Conservation (phyloP, 768 basidiomycete species). For the Mycena epipterygia region DNA sequence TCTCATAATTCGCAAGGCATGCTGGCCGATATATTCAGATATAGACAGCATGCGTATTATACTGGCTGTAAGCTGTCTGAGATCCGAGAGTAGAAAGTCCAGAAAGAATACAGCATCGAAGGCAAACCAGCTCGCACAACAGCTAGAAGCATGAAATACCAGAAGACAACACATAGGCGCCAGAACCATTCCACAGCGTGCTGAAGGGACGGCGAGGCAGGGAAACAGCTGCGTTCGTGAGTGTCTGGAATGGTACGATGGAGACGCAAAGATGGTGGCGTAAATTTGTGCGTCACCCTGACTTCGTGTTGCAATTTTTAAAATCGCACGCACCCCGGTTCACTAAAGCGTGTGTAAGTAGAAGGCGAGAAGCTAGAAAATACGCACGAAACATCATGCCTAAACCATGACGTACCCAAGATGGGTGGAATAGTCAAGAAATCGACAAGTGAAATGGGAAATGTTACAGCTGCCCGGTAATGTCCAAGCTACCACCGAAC, state of each 20-base stretch:
- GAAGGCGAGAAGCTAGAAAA: background rate
- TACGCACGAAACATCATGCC: constrained; percentile 1
- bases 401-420: background rate
- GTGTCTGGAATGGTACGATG: background rate
- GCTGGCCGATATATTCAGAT: constrained; percentile 17
- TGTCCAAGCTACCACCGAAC: no score
- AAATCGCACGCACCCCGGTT: background rate
- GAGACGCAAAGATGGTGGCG: constrained; percentile 6
- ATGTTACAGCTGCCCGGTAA: no score
- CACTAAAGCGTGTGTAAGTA: no score
- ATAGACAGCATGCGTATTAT: constrained; percentile 20
- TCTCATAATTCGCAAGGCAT: background rate
- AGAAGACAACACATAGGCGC: background rate
- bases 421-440: background rate
- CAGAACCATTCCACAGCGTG: background rate
- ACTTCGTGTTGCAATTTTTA: background rate
- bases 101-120: constrained; percentile 5
- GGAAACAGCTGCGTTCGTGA: background rate
- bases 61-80: background rate
- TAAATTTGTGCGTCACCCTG: background rate
- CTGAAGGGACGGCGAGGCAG: background rate
- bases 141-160: constrained; percentile 2
- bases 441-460: background rate
- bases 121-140: constrained; percentile 9
- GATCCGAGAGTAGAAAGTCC: constrained; percentile 1